Evolutionary conservation across 345 rosid species (phyloP), one percentile per base, ranked within the genome.

Genomic region (Gossypium thurberi): DNA sequence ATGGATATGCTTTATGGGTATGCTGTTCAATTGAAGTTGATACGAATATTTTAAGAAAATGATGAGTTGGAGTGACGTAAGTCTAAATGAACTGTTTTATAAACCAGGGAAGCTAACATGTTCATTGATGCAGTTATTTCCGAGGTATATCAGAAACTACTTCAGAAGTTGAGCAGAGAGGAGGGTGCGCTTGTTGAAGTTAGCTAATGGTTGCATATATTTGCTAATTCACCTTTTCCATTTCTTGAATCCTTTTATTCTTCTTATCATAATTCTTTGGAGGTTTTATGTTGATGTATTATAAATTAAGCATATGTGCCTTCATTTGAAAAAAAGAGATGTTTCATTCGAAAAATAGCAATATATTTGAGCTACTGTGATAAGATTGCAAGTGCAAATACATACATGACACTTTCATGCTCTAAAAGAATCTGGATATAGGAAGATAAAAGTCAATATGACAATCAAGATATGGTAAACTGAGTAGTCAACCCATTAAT

Each of bases 181-280:
- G 96, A 72, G 89, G 89, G 3, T 93, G 98, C 73, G 86, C 88
- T 15, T 93, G 96, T 79, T 93, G 79, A 85, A 65, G 52, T 37
- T 50, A 5, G 20, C 76, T 14, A 7, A 40, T 65, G 26, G 13
- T 51, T 51, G 8, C 48, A 40, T 40, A 14, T n/a, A 2, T 37
- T 17, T 33, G 8, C 17, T 73, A 18, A 33, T 47, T 73, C 25
- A 20, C 47, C 46, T 20, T 33, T 51, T 63, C 10, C 40, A 15
- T 12, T 62, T 73, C 40, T 63, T 23, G 28, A 21, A 47, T 50
- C 53, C 47, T 69, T 69, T 33, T 15, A 48, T 23, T 67, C 2
- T 47, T 28, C 8, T 66, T 15, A 13, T 55, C 3, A 18, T 55
- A 13, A 46, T 47, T 67, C 48, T 55, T 26, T 40, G 4, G 73